Percentiles rank a stretch among this genome's conserved stretches.
These are phyloP conservation scores for Pseudogymnoascus destructans DNA, from an alignment of 2,329 filamentous ascomycete species.

Conservation along the genomic window DNA sequence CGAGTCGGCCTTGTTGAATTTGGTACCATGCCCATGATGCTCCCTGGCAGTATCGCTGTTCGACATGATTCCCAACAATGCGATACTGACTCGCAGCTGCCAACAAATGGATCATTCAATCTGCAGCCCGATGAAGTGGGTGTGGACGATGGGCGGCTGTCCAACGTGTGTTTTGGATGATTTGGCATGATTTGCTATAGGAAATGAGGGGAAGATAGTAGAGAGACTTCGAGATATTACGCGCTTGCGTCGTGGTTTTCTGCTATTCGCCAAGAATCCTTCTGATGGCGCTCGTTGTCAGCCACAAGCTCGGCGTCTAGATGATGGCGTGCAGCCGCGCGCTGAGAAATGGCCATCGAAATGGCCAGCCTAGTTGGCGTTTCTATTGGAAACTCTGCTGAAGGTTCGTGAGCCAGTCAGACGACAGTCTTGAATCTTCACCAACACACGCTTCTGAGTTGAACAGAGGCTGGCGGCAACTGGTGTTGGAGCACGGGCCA, in stretches of 20 bases:
- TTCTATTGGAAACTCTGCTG: not conserved
- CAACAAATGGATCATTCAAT: not conserved
- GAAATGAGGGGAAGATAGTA: not conserved
- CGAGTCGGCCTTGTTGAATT: not conserved
- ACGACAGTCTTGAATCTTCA: not conserved
- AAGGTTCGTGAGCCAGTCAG: not conserved
- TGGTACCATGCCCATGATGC: not conserved
- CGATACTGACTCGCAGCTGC: not conserved
- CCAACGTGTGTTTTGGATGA: not conserved
- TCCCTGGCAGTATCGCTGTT: not conserved
- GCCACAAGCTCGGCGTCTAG: constrained; percentile 1
- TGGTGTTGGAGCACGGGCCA: not conserved
- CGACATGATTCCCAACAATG: not conserved
- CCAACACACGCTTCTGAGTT: not conserved
- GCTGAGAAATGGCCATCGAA: not conserved
- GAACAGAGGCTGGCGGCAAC: not conserved
- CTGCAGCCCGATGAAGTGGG: not conserved
- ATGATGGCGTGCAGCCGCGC: not conserved
- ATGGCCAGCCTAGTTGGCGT: not conserved
- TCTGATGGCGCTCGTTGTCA: not conserved
- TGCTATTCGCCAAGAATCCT: not conserved
- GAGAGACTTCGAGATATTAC: not conserved
- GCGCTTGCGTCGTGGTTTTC: not conserved
- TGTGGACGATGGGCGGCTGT: not conserved
- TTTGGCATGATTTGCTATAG: not conserved